A percentile compares a stretch with the other conserved stretches of the same genome.
Conservation (phyloP, 2,329 filamentous ascomycete genomes). For the Capronia epimyces region DNA sequence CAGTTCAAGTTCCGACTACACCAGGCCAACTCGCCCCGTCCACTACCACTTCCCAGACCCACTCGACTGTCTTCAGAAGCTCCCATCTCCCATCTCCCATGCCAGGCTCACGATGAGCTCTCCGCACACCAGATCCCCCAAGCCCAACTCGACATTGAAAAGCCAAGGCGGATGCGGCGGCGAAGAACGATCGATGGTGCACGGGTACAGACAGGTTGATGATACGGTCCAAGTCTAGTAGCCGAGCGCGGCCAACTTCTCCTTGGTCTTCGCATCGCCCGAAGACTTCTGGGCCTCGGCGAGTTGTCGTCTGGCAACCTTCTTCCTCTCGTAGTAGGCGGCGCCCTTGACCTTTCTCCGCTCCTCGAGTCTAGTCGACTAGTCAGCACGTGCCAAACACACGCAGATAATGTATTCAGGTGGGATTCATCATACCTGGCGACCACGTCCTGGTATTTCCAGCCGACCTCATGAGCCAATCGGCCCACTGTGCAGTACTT, state of each 20-base stretch:
- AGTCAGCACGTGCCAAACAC: slow-evolving; percentile 2
- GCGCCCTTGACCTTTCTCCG: slow-evolving; percentile 98
- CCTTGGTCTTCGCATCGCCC: slow-evolving; percentile 75
- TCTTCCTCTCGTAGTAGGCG: slow-evolving; percentile 99
- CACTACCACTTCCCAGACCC: background rate
- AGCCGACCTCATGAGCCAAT: slow-evolving; percentile 97
- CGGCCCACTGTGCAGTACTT: slow-evolving; percentile 99
- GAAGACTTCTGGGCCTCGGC: slow-evolving; percentile 89
- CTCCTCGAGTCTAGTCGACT: slow-evolving; percentile 78
- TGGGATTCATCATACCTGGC: slow-evolving; percentile 67
- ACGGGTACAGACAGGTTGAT: slow-evolving; percentile 29
- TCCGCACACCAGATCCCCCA: background rate
- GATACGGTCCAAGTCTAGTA: slow-evolving; percentile 60
- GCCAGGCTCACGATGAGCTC: background rate
- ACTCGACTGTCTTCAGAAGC: too few relatives aligned
- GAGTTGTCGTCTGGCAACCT: slow-evolving; percentile 85
- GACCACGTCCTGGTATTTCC: slow-evolving; percentile 99
- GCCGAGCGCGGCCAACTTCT: slow-evolving; percentile 82
- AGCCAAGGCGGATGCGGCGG: too few relatives aligned
- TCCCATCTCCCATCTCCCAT: background rate
- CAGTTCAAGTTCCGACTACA: background rate
- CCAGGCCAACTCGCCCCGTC: background rate
- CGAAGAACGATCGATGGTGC: slow-evolving; percentile 3
- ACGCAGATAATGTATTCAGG: background rate
- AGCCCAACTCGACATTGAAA: background rate